Percentiles rank a stretch among this genome's conserved stretches.
Conservation (phyloP, 2,329 filamentous ascomycete genomes). For the Apiospora kogelbergensis region DNA sequence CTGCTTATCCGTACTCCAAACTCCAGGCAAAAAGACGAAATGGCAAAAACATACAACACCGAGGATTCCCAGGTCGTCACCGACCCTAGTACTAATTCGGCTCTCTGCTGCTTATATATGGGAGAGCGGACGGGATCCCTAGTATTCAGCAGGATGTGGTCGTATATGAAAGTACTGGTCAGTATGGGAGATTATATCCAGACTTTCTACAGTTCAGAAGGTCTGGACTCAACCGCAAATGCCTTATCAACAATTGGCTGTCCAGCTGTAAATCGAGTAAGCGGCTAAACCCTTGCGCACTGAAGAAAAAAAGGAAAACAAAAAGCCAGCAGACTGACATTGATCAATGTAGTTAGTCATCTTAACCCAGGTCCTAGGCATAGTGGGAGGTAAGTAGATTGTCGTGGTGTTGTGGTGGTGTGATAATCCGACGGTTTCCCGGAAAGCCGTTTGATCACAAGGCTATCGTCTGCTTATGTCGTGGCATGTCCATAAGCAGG, state of each 20-base stretch:
- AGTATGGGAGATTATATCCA: no score
- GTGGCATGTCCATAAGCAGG: neutral
- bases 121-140: no score
- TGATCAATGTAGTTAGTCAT: neutral
- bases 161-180: no score
- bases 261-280: neutral
- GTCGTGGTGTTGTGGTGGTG: neutral
- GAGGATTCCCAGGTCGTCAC: no score
- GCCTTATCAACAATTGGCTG: neutral
- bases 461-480: neutral
- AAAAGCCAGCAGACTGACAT: neutral
- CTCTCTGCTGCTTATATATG: no score
- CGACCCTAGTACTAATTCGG: no score
- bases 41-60: no score
- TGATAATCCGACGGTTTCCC: neutral
- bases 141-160: neutral
- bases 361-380: no score
- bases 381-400: no score
- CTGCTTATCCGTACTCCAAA: no score
- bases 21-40: no score
- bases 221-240: neutral
- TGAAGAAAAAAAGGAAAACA: neutral
- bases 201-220: no score
- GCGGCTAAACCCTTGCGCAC: neutral
- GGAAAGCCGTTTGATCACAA: neutral